A percentile compares a stretch with the other conserved stretches of the same genome.
phyloP scores from a whole-genome alignment of 306 rosid genomes.

The Corylus avellana region DNA sequence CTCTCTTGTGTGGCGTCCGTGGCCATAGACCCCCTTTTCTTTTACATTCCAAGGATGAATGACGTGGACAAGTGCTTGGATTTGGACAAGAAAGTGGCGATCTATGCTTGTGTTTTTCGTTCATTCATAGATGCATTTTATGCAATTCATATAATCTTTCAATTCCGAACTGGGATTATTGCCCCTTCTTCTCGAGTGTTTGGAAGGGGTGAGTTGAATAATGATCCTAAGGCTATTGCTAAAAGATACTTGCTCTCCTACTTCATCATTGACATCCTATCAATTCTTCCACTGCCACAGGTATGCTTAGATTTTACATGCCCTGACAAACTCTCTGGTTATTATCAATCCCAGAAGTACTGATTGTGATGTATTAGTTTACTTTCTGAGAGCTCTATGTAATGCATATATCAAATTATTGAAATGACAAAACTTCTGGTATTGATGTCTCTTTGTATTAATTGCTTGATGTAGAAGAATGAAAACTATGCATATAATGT shows the following conservation, averaged over 20 bases:
- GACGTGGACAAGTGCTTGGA: slow-evolving; percentile 34
- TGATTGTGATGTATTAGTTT: no score
- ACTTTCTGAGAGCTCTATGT: no score
- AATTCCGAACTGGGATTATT: slow-evolving; percentile 80
- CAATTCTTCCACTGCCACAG: slow-evolving; percentile 92
- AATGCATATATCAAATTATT: no score
- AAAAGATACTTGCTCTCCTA: slow-evolving; percentile 62
- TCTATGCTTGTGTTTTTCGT: slow-evolving; percentile 66
- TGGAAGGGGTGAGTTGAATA: slow-evolving; percentile 56
- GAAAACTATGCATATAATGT: no score
- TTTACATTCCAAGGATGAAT: slow-evolving; percentile 60
- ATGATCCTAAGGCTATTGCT: slow-evolving; percentile 57
- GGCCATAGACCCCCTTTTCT: slow-evolving; percentile 79
- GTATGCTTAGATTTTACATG: slow-evolving; percentile 31
- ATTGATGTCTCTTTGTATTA: no score
- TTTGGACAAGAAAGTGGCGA: slow-evolving; percentile 40
- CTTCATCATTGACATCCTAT: slow-evolving; percentile 75
- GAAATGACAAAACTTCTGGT: no score
- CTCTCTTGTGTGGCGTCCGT: slow-evolving; percentile 71
- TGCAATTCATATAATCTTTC: slow-evolving; percentile 64
- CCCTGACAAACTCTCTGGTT: no score
- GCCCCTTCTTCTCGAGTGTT: slow-evolving; percentile 73
- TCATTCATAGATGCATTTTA: slow-evolving; percentile 78
- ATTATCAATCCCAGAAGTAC: no score
- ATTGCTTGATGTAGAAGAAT: background rate